These are phyloP conservation scores for Boletellus sp. DNA, from an alignment of 768 basidiomycete genomes.

Conservation along the genomic window DNA sequence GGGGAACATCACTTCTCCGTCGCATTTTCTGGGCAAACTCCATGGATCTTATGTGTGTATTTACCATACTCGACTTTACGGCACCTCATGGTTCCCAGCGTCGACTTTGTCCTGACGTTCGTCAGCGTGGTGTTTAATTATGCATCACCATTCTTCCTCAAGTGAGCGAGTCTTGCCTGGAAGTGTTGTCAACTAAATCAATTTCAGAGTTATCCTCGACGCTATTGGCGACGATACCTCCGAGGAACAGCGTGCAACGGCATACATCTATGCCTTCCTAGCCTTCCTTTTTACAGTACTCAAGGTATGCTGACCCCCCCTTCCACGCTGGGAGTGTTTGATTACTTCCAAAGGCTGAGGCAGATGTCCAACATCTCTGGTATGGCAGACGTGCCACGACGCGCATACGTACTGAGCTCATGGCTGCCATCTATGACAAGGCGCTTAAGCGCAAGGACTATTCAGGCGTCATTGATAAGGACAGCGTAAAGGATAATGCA, in stretches of 20 bases:
- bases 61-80: not conserved
- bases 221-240: slow-evolving; percentile 44
- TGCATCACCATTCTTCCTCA: slow-evolving; percentile 80
- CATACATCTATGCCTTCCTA: slow-evolving; percentile 77
- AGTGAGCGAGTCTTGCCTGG: slow-evolving; percentile 36
- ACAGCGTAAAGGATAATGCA: slow-evolving; percentile 28
- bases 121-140: slow-evolving; percentile 75
- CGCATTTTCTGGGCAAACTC: slow-evolving; percentile 45
- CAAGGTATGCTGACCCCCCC: slow-evolving; percentile 14
- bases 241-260: slow-evolving; percentile 49
- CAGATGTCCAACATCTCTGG: slow-evolving; percentile 78
- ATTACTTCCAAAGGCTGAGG: slow-evolving; percentile 42
- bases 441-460: slow-evolving; percentile 79
- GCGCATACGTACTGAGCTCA: slow-evolving; percentile 72
- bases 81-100: slow-evolving; percentile 23
- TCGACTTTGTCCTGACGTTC: slow-evolving; percentile 68
- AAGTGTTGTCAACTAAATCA: not conserved
- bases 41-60: slow-evolving; percentile 38
- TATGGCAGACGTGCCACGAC: slow-evolving; percentile 72
- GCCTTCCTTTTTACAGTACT: slow-evolving; percentile 56
- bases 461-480: slow-evolving; percentile 66
- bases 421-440: slow-evolving; percentile 87
- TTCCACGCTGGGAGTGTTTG: not conserved
- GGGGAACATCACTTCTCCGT: slow-evolving; percentile 36
- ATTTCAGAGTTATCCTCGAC: slow-evolving; percentile 54